These are phyloP conservation scores for Leccinum subtestaceum DNA, from an alignment of 768 basidiomycete genomes.

Conservation along the genomic window DNA sequence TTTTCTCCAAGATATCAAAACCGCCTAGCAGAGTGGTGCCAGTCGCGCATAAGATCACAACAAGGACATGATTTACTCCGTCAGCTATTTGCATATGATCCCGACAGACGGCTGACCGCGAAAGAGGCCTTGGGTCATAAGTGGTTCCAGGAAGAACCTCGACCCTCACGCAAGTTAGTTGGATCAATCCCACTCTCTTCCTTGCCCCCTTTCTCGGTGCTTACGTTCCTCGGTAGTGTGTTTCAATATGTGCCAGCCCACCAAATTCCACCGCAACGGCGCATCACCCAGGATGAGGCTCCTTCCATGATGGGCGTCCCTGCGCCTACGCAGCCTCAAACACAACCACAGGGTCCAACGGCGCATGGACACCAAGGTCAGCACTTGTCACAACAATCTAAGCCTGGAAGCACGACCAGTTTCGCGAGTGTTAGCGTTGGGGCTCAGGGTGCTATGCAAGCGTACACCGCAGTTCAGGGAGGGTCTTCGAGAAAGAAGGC, in stretches of 20 bases:
- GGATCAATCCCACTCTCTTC: not conserved
- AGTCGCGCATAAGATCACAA: constrained; percentile 53
- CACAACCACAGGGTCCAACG: constrained; percentile 42
- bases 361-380: constrained; percentile 48
- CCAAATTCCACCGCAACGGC: constrained; percentile 79
- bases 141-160: constrained; percentile 93
- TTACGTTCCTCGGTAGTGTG: constrained; percentile 47
- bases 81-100: constrained; percentile 87
- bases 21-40: constrained; percentile 75
- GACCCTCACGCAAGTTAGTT: constrained; percentile 80
- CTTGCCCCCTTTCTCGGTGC: not conserved
- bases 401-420: constrained; percentile 60
- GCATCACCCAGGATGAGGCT: constrained; percentile 91
- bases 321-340: constrained; percentile 42
- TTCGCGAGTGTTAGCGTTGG: constrained; percentile 64
- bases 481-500: constrained; percentile 57
- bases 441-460: constrained; percentile 33
- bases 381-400: constrained; percentile 37
- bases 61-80: constrained; percentile 82
- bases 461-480: constrained; percentile 31
- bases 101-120: constrained; percentile 81
- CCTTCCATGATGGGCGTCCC: constrained; percentile 79
- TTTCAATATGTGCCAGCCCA: constrained; percentile 63
- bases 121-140: constrained; percentile 76
- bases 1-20: constrained; percentile 48